phyloP scores from a whole-genome alignment of 495 filamentous ascomycete genomes.

The Penicillium bovifimosum region DNA sequence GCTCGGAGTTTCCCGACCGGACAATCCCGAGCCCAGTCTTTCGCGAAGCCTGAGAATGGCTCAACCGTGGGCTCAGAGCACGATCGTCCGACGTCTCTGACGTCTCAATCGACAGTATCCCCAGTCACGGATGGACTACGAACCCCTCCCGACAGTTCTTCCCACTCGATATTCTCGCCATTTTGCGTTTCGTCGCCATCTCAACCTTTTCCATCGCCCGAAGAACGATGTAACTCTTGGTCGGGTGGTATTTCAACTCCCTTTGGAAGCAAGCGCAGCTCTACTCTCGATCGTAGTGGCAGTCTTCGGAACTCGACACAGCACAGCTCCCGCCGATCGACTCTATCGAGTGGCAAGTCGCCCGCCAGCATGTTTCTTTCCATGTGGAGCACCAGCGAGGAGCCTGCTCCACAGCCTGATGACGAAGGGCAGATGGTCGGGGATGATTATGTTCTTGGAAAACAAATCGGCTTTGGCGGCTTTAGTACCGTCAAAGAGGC shows the following conservation, averaged over 20 bases:
- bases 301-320: constrained; percentile 35
- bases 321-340: constrained; percentile 42
- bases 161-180: constrained; percentile 50
- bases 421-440: constrained; percentile 72
- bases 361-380: constrained; percentile 56
- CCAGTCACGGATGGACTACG: constrained; percentile 46
- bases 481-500: constrained; percentile 71
- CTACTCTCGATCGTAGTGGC: constrained; percentile 36
- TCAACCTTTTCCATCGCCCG: constrained; percentile 40
- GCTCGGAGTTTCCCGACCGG: constrained; percentile 27
- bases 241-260: constrained; percentile 35
- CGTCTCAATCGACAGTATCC: constrained; percentile 54
- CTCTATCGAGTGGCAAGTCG: constrained; percentile 43
- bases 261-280: constrained; percentile 43
- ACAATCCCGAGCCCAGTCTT: constrained; percentile 19
- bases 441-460: constrained; percentile 65
- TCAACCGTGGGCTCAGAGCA: constrained; percentile 20
- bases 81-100: constrained; percentile 54
- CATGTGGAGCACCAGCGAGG: constrained; percentile 46
- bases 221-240: constrained; percentile 44
- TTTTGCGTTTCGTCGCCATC: constrained; percentile 42
- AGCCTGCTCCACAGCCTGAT: constrained; percentile 49
- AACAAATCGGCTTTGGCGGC: constrained; percentile 63
- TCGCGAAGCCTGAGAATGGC: constrained; percentile 23
- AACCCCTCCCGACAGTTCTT: constrained; percentile 45